Evolutionary conservation across 129 eudicot species (phyloP), one percentile per base, ranked within the genome.

Genomic region (Tanacetum coccineum): DNA sequence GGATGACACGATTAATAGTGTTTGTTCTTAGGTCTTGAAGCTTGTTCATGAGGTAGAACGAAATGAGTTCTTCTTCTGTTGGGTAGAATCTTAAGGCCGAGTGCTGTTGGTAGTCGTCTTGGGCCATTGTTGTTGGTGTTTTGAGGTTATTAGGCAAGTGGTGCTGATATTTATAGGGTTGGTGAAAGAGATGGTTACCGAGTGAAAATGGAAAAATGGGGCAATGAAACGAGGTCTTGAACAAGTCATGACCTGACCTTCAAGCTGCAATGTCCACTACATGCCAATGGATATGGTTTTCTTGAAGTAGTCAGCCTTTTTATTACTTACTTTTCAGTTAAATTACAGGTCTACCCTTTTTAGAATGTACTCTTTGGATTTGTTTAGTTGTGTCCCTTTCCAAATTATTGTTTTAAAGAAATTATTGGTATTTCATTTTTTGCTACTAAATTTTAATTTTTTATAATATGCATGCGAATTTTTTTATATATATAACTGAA

Each of bases 11-110:
- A 19, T 83, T 28, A 20, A 85, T 67, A 20, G 75, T 49, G 20
- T 45, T 61, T 36, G 26, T 47, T 12, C 47, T 56, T 7, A 13
- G 61, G 9, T 70, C 74, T 73, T 83, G 80, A 49, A 89, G 87
- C 74, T 74, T 81, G 71, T 68, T 74, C 56, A 21, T 62, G 30
- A 89, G 89, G 40, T 89, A 89, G 74, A 83, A 85, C 1, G 87
- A 83, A 67, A 89, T 70, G 30, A 89, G 81, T 52, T 89, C 96
- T 76, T 89, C 94, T 79, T 89, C 96, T 0, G 96, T 89, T 2
- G 96, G 96, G 78, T 81, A 89, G 80, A 89, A 89, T 10, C 96
- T 83, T 75, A 50, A 75, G 74, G 61, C 15, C 3, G 64, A 21
- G 26, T 13, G 70, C 2, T 8, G 63, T 45, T 54, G 64, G 30